Conservation (phyloP, 768 basidiomycete genomes). For the Hypholoma fasciculare region DNA sequence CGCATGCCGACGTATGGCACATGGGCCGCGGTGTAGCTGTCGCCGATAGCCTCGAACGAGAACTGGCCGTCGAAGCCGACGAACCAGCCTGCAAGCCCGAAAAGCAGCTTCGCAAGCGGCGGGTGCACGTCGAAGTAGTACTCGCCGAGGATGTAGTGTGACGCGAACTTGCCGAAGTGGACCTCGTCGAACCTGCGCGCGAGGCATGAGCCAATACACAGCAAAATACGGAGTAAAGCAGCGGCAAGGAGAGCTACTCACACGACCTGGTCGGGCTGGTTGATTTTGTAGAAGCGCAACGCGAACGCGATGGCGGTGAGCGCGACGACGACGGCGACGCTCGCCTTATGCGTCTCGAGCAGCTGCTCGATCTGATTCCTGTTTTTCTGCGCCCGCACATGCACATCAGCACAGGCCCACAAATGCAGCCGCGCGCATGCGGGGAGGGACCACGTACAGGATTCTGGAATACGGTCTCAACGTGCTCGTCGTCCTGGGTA, state of each 20-base stretch:
- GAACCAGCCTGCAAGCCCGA: slow-evolving; percentile 94
- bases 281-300: slow-evolving; percentile 91
- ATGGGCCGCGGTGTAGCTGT: slow-evolving; percentile 81
- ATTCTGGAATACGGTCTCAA: slow-evolving; percentile 46
- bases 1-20: slow-evolving; percentile 96
- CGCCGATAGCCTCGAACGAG: slow-evolving; percentile 93
- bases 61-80: slow-evolving; percentile 96
- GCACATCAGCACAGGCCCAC: neutral
- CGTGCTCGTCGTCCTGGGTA: slow-evolving; percentile 55
- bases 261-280: slow-evolving; percentile 94
- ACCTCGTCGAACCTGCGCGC: slow-evolving; percentile 88
- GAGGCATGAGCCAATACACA: neutral
- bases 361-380: slow-evolving; percentile 62
- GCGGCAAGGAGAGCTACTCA: slow-evolving; percentile 39
- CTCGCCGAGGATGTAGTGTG: slow-evolving; percentile 88
- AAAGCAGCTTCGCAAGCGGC: slow-evolving; percentile 93
- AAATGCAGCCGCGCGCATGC: neutral
- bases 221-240: neutral
- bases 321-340: slow-evolving; percentile 56
- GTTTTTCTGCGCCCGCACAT: slow-evolving; percentile 36
- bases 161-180: slow-evolving; percentile 97
- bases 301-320: slow-evolving; percentile 80
- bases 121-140: slow-evolving; percentile 99
- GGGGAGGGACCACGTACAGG: slow-evolving; percentile 39
- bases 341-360: slow-evolving; percentile 64